phyloP scores from a whole-genome alignment of 2,329 filamentous ascomycete species.

The Exophiala viscosa region DNA sequence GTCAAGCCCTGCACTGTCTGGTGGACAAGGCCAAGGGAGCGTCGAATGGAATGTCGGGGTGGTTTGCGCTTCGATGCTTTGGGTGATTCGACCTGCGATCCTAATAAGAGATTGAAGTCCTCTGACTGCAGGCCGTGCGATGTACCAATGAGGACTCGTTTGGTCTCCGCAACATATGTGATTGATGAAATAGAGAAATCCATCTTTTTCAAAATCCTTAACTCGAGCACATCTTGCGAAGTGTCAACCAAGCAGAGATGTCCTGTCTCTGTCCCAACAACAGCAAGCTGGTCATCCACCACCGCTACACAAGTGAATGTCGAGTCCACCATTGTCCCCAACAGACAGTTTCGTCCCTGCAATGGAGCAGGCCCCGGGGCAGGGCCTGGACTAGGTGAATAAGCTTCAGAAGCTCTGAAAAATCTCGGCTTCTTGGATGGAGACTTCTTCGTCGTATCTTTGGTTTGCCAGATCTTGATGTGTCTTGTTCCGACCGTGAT shows the following conservation, averaged over 20 bases:
- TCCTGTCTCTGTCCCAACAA: constrained; percentile 83
- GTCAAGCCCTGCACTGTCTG: constrained; percentile 44
- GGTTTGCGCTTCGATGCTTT: constrained; percentile 5
- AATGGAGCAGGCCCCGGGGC: constrained; percentile 71
- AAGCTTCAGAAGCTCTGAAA: constrained; percentile 33
- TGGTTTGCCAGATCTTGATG: constrained; percentile 84
- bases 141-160: constrained; percentile 18
- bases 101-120: constrained; percentile 10
- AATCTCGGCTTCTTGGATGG: constrained; percentile 60
- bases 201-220: constrained; percentile 19
- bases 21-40: constrained; percentile 23
- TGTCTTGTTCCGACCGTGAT: constrained; percentile 87
- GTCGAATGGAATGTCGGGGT: constrained; percentile 18
- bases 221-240: constrained; percentile 16
- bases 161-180: constrained; percentile 8
- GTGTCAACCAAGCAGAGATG: constrained; percentile 79
- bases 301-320: constrained; percentile 76
- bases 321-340: constrained; percentile 75
- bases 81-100: neutral
- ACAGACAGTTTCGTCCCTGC: constrained; percentile 78
- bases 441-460: constrained; percentile 46
- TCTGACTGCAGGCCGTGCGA: constrained; percentile 19
- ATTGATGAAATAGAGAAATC: constrained; percentile 19
- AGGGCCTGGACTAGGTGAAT: constrained; percentile 46
- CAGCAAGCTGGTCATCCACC: constrained; percentile 68